Base-by-base conservation (phyloP, 2,329 filamentous ascomycete genomes). In the Pestalotiopsis sp. region DNA sequence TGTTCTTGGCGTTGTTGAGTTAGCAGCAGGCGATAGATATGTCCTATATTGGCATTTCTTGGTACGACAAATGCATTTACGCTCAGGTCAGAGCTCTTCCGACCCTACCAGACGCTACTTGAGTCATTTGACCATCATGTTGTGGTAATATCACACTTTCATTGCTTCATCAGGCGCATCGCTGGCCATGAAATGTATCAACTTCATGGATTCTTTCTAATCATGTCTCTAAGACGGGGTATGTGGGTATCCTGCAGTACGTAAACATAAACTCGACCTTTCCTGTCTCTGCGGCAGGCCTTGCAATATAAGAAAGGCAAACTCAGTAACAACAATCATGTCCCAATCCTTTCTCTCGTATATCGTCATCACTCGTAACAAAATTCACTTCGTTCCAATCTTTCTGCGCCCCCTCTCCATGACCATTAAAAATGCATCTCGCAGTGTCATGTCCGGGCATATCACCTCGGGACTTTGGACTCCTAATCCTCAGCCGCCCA, bases 401-500 rank as follows among this genome's bases (percentile, higher is more conserved):
- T 38, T 52, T 35, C 13, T 30, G 17, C 30, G 10, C 39, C 17
- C 39, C 17, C 14, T 48, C 61, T 9, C 22, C 40, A 26, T 64
- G 20, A 13, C 26, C n/a, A 14, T 38, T 9, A 63, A 22, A n/a
- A 20, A 13, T 14, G 13, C 40, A 13, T 38, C 30, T 20, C 9
- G 9, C 11, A 30, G n/a, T 30, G 20, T 62, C 59, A 38, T 35
- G 17, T n/a, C 17, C 20, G 17, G 44, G 44, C 17, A 20, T n/a
- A 22, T 40, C 44, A 52, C 17, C 44, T 9, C 7, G 40, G 44
- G 44, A 20, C 44, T 52, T 20, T 52, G 44, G 44, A 52, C n/a
- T 20, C 39, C 52, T 58, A 77, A 40, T 73, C 75, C 55, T 75
- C 75, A 14, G 69, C 68, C 44, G 73, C 71, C 77, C 77, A 78